These are phyloP conservation scores for Ascochyta rabiei DNA, from an alignment of 2,329 filamentous ascomycete genomes.

Conservation along the genomic window DNA sequence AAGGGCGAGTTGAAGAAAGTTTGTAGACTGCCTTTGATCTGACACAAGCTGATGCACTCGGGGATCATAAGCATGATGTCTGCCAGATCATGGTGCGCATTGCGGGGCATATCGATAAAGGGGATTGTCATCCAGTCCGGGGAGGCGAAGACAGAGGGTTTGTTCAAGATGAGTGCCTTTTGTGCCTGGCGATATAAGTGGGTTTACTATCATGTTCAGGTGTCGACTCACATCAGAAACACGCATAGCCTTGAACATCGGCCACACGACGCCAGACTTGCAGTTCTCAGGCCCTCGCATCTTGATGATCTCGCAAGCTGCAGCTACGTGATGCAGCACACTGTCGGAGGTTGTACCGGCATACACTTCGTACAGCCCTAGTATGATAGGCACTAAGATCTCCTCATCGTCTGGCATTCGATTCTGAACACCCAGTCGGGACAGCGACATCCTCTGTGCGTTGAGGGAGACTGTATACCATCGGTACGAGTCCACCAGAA, in stretches of 20 bases:
- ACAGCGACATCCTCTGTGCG: conserved; percentile 31
- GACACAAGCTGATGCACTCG: conserved; percentile 23
- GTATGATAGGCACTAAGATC: conserved; percentile 37
- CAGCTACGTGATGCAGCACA: conserved; percentile 37
- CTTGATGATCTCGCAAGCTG: conserved; percentile 37
- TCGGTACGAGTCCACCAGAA: conserved; percentile 40
- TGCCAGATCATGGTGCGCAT: conserved; percentile 33
- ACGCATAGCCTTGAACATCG: conserved; percentile 39
- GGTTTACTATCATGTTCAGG: background rate
- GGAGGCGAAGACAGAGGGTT: conserved; percentile 33
- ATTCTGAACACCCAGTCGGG: conserved; percentile 16
- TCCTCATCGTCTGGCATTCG: conserved; percentile 38
- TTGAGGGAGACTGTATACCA: conserved; percentile 42
- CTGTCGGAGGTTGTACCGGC: conserved; percentile 37
- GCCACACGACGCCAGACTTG: conserved; percentile 28
- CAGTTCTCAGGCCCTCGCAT: conserved; percentile 40
- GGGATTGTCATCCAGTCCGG: conserved; percentile 41
- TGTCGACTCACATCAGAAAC: conserved; percentile 33
- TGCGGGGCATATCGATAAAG: conserved; percentile 29
- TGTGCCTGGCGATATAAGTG: conserved; percentile 31
- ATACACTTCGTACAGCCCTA: conserved; percentile 40
- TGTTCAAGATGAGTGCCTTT: conserved; percentile 34
- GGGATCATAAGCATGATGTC: conserved; percentile 40
- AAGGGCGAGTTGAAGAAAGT: conserved; percentile 27
- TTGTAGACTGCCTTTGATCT: conserved; percentile 25